These are phyloP conservation scores for Yamadazyma paraphyllophila DNA, from an alignment of 805 yeast genomes.

Conservation along the genomic window DNA sequence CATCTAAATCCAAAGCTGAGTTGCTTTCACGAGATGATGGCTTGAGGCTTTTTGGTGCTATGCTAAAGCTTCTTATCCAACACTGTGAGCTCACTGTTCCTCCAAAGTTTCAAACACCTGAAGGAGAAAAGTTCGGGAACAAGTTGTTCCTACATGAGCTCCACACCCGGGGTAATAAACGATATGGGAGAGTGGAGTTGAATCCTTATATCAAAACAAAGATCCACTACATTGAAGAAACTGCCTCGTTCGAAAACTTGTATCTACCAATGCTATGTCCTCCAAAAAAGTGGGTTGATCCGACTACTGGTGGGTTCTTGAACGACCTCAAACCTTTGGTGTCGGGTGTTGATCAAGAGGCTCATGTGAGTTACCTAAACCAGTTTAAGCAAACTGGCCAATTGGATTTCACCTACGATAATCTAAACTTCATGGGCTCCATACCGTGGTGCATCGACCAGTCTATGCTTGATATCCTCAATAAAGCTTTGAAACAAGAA, in stretches of 20 bases:
- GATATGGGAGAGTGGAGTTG: slow-evolving; percentile 20
- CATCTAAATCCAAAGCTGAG: background rate
- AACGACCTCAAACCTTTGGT: slow-evolving; percentile 25
- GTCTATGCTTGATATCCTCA: slow-evolving; percentile 21
- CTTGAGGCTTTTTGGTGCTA: slow-evolving; percentile 6
- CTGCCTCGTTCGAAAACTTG: slow-evolving; percentile 14
- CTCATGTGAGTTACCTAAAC: slow-evolving; percentile 20
- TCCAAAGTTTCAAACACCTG: slow-evolving; percentile 1
- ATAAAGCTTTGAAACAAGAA: slow-evolving; percentile 17
- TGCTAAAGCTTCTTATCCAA: slow-evolving; percentile 9
- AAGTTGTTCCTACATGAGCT: slow-evolving; percentile 10
- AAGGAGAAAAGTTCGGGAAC: slow-evolving; percentile 5
- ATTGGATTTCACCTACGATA: slow-evolving; percentile 25
- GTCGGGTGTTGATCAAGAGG: slow-evolving; percentile 14
- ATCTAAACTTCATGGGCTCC: slow-evolving; percentile 28
- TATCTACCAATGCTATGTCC: slow-evolving; percentile 39
- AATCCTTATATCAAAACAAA: slow-evolving; percentile 23
- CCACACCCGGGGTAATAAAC: background rate
- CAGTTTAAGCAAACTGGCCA: slow-evolving; percentile 33
- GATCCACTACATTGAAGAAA: slow-evolving; percentile 12
- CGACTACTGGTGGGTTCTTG: slow-evolving; percentile 35
- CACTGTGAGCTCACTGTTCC: slow-evolving; percentile 8
- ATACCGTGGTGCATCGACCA: slow-evolving; percentile 38
- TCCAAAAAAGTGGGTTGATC: slow-evolving; percentile 35
- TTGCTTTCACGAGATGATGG: slow-evolving; percentile 8